Base-by-base conservation (phyloP, 495 filamentous ascomycete species). In the Letharia lupina region DNA sequence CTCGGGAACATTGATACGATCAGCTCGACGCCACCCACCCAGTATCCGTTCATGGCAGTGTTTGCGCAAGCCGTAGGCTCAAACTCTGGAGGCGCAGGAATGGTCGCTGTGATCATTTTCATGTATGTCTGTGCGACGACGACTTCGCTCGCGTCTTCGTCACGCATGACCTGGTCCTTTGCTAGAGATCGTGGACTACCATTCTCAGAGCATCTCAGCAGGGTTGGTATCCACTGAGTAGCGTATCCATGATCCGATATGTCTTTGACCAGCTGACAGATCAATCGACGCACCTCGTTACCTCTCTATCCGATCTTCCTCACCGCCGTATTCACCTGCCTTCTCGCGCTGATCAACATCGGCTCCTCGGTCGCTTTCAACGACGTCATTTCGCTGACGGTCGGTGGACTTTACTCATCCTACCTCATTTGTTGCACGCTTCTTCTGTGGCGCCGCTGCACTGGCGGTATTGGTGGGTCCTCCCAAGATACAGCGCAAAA, bases 151-250 rank as follows among this genome's bases (percentile, higher is more conserved):
- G 81, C 83, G 16, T 76, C 82, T 1, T 71, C 79, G 4, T 84
- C 83, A 16, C 77, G 83, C 4, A 79, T 82, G 70, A 73, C 79
- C 42, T 86, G 82, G 79, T 78, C 82, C 0, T 85, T 86, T 67
- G 75, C 81, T 2, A 73, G 83, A 15, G 83, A 86, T 65, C 75
- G 76, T 18, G 82, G 79, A 0, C 67, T 83, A 13, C 82, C 82
- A 4, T 78, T 79, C 45, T 78, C 75, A 64, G 74, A 73, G 37
- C 72, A 75, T 69, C 78, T 84, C 74, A 28, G 76, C 68, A 42
- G 31, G n/a, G 40, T 44, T 45, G 54, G 42, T 56, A 62, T n/a
- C 65, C 65, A 33, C 64, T 63, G 40, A 48, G 42, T 28, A 23
- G 37, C 35, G 3, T 61, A 20, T 20, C 48, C 6, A n/a, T 61